Evolutionary conservation across 2,329 filamentous ascomycete species (phyloP).

Genomic region (Monosporascus sp.): DNA sequence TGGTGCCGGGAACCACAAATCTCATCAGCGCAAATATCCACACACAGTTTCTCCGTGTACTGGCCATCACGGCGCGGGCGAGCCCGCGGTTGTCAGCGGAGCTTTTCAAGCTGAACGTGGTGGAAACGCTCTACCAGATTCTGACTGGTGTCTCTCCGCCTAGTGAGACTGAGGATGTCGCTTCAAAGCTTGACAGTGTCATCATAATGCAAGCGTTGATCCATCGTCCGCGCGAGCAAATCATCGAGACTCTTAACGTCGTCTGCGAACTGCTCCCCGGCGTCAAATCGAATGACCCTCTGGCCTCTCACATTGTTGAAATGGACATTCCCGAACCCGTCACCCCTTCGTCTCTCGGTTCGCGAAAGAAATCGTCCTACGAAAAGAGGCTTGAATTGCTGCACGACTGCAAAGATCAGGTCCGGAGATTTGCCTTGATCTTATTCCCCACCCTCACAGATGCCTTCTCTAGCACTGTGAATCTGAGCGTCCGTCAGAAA

Average conservation of each 20-base stretch:
- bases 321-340: slow-evolving; percentile 35
- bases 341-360: slow-evolving; percentile 34
- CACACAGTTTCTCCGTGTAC: slow-evolving; percentile 88
- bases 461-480: slow-evolving; percentile 96
- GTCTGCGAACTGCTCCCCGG: slow-evolving; percentile 90
- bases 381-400: slow-evolving; percentile 80
- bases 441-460: slow-evolving; percentile 93
- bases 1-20: slow-evolving; percentile 92
- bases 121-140: slow-evolving; percentile 96
- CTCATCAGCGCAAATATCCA: slow-evolving; percentile 91
- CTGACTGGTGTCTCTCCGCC: slow-evolving; percentile 93
- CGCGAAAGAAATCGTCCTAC: slow-evolving; percentile 55
- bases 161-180: slow-evolving; percentile 68
- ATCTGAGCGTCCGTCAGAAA: slow-evolving; percentile 89
- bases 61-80: slow-evolving; percentile 84
- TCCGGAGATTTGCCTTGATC: slow-evolving; percentile 88
- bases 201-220: slow-evolving; percentile 98
- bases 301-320: slow-evolving; percentile 24
- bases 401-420: slow-evolving; percentile 75
- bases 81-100: slow-evolving; percentile 85
- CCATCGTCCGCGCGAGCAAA: slow-evolving; percentile 89
- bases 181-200: slow-evolving; percentile 87
- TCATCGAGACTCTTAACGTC: slow-evolving; percentile 95
- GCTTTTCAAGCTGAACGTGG: slow-evolving; percentile 91
- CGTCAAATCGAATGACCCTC: slow-evolving; percentile 53